Percentiles rank a stretch among this genome's conserved stretches.
Evolutionary conservation across 192 early-diverging fungal genomes (phyloP).

Genomic region (Jimgerdemannia lactiflua): DNA sequence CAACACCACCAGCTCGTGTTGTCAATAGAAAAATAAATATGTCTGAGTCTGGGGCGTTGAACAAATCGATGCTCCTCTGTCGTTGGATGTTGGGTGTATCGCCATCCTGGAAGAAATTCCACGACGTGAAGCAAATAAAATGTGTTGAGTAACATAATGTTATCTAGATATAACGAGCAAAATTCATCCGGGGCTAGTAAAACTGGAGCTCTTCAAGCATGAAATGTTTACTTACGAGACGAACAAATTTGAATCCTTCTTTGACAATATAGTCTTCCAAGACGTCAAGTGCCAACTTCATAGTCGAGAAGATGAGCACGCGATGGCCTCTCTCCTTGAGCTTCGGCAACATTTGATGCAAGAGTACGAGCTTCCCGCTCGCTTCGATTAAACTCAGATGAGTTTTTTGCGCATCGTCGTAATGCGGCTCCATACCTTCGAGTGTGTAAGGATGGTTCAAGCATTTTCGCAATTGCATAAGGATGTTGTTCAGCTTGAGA

Average conservation of each 20-base stretch:
- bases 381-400: constrained; percentile 59
- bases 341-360: constrained; percentile 66
- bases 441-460: constrained; percentile 71
- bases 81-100: constrained; percentile 43
- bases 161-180: too few relatives aligned
- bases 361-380: constrained; percentile 60
- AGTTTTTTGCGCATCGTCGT: constrained; percentile 27
- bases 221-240: too few relatives aligned
- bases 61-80: constrained; percentile 57
- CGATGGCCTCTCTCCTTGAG: constrained; percentile 59
- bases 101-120: too few relatives aligned
- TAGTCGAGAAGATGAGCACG: constrained; percentile 81
- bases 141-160: too few relatives aligned
- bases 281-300: constrained; percentile 72
- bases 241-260: constrained; percentile 47
- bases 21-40: constrained; percentile 66
- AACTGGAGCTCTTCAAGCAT: too few relatives aligned
- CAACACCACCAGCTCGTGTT: constrained; percentile 75
- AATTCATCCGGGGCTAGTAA: too few relatives aligned
- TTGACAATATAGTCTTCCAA: constrained; percentile 71
- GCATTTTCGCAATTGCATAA: constrained; percentile 69
- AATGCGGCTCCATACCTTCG: constrained; percentile 46
- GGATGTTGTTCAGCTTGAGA: constrained; percentile 42
- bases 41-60: constrained; percentile 60
- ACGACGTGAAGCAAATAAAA: too few relatives aligned